phyloP scores from a whole-genome alignment of 1,284 basidiomycete species.

The Puccinia hordei region DNA sequence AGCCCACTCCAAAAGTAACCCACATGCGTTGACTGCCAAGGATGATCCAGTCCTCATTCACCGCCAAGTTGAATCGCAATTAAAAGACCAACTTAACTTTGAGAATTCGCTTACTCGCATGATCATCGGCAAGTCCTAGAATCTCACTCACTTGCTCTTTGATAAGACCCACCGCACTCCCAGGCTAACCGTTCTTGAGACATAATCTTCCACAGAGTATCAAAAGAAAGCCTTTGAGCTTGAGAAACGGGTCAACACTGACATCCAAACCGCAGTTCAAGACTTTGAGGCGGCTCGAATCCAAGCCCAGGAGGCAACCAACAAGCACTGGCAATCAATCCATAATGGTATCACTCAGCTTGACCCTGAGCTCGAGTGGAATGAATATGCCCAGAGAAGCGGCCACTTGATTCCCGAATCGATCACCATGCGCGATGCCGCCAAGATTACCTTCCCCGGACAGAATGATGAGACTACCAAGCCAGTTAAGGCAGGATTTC shows the following conservation, averaged over 20 bases:
- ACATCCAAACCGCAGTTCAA: slow-evolving; percentile 54
- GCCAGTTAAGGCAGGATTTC: slow-evolving; percentile 54
- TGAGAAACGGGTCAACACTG: slow-evolving; percentile 52
- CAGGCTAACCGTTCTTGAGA: slow-evolving; percentile 53
- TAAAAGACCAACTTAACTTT: slow-evolving; percentile 55
- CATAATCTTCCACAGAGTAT: slow-evolving; percentile 53
- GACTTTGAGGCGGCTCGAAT: slow-evolving; percentile 53
- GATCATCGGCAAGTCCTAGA: slow-evolving; percentile 6
- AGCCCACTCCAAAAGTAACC: slow-evolving; percentile 42
- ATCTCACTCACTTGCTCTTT: neutral
- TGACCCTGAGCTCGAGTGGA: slow-evolving; percentile 92
- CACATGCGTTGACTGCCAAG: slow-evolving; percentile 53
- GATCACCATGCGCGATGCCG: slow-evolving; percentile 53
- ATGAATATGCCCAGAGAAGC: slow-evolving; percentile 86
- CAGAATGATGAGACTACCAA: slow-evolving; percentile 54
- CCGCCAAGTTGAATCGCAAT: slow-evolving; percentile 53
- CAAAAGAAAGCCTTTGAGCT: slow-evolving; percentile 52
- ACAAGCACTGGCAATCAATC: slow-evolving; percentile 28
- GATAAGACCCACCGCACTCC: neutral
- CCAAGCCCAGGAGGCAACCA: neutral
- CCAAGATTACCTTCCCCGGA: slow-evolving; percentile 55
- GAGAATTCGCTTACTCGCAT: slow-evolving; percentile 51
- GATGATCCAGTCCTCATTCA: slow-evolving; percentile 56
- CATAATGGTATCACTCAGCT: slow-evolving; percentile 75
- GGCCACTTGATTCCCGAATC: slow-evolving; percentile 95